Evolutionary conservation across 2,329 filamentous ascomycete species (phyloP), one percentile per base, ranked within the genome.

Genomic region (Hymenoscyphus fraxineus): DNA sequence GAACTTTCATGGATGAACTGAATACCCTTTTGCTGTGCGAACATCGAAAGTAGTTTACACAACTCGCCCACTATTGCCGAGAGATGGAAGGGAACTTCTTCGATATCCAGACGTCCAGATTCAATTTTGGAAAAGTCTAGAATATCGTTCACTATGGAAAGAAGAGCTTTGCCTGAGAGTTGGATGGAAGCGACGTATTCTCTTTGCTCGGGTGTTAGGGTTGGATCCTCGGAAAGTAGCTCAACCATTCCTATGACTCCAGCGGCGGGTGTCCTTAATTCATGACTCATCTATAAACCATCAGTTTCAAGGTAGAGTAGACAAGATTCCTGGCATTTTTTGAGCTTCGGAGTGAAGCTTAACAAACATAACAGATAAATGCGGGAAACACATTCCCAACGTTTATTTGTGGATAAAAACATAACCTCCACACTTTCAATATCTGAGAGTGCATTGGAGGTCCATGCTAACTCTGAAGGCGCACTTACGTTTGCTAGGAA

Each of bases 91-190:
- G 90, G 89, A 69, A 91, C 85, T 1, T 88, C 85, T 32, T 87
- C 87, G 7, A 93, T 87, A 9, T 89, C 83, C 15, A 93, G 78
- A 72, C 92, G 84, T 40, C 88, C 88, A 2, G 88, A 90, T 73
- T 93, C 90, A 32, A 93, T 83, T 73, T 93, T 91, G 7, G 87
- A 90, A 72, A 90, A 83, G 19, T 88, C 90, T 32, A 91, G 77
- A 35, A 91, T 88, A 70, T 91, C 88, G 70, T 91, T 88, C 13
- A 91, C 87, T 58, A 91, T 91, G 3, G 68, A 66, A 1, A 72
- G 62, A n/a, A 72, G 67, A 1, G 70, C 64, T 64, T 69, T 67
- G 9, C 65, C 70, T 1, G 70, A 72, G 2, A 71, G 63, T 38
- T 69, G 68, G 16, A 70, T 72, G 47, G 67, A 68, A 38, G 61